phyloP scores from a whole-genome alignment of 495 filamentous ascomycete species.

The Tricharina praecox region DNA sequence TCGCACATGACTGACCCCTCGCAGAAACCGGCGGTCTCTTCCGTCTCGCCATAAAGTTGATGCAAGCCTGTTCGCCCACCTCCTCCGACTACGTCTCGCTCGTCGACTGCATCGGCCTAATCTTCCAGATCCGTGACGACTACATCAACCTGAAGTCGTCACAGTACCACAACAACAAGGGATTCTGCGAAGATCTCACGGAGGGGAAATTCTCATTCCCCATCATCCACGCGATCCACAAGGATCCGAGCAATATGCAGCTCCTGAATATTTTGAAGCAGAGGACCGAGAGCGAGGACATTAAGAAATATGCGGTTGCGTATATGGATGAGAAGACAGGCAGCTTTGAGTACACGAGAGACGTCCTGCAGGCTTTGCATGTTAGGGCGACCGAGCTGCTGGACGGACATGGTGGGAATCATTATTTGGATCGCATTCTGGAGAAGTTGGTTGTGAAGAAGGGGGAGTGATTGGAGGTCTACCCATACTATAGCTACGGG shows the following conservation, averaged over 20 bases:
- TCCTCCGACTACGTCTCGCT: conserved; percentile 60
- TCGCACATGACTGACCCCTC: background rate
- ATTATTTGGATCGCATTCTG: conserved; percentile 13
- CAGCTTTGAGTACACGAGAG: conserved; percentile 69
- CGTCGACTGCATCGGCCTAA: conserved; percentile 75
- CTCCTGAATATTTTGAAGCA: conserved; percentile 86
- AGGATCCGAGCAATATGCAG: conserved; percentile 60
- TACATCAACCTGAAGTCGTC: conserved; percentile 67
- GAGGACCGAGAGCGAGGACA: conserved; percentile 65
- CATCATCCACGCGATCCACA: conserved; percentile 84
- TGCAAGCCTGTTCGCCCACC: conserved; percentile 58
- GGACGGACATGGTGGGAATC: conserved; percentile 42
- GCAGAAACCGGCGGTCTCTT: conserved; percentile 81
- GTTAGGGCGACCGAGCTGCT: conserved; percentile 49
- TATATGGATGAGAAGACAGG: conserved; percentile 85
- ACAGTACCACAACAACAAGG: conserved; percentile 75
- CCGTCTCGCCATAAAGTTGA: conserved; percentile 80
- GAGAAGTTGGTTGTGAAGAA: conserved; percentile 16
- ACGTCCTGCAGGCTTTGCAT: conserved; percentile 49
- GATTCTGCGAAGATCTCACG: conserved; percentile 87
- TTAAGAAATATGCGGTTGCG: conserved; percentile 78
- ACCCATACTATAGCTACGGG: too few relatives aligned
- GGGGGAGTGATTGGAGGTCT: conserved; percentile 8
- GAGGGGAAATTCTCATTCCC: conserved; percentile 98
- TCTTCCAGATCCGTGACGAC: conserved; percentile 95